Evolutionary conservation across 164 flowering plant species (phyloP).

Genomic region (Aristolochia contorta): DNA sequence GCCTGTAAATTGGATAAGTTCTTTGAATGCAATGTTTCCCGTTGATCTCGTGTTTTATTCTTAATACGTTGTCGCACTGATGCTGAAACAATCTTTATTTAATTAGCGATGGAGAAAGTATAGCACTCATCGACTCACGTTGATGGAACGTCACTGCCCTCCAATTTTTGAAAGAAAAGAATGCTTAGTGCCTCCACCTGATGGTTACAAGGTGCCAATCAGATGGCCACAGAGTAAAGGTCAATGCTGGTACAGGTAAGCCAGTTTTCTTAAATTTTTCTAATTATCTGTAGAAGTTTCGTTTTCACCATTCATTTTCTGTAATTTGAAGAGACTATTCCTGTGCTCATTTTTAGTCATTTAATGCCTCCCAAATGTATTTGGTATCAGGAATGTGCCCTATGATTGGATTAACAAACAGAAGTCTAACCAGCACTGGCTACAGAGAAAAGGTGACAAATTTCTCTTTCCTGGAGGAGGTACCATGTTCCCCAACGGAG

Average conservation of each 20-base stretch:
- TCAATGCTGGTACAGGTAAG: conserved; percentile 96
- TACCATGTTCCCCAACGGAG: conserved; percentile 96
- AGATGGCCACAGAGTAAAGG: conserved; percentile 89
- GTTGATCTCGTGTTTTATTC: too few relatives aligned
- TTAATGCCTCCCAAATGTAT: too few relatives aligned
- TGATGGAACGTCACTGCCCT: conserved; percentile 96
- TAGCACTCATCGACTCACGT: conserved; percentile 61
- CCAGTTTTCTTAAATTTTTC: background rate
- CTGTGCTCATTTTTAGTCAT: background rate
- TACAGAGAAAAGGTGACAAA: conserved; percentile 84
- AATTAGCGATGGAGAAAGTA: conserved; percentile 83
- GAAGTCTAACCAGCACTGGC: conserved; percentile 93
- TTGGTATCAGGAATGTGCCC: conserved; percentile 74
- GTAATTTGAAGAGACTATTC: background rate
- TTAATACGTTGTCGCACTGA: too few relatives aligned
- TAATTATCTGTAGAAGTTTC: background rate
- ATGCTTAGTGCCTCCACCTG: conserved; percentile 87
- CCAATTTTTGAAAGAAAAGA: conserved; percentile 79
- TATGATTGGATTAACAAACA: conserved; percentile 98
- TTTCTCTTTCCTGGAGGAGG: conserved; percentile 97
- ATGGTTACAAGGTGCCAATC: conserved; percentile 87
- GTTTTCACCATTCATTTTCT: background rate
- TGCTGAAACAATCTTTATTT: background rate
- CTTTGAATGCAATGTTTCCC: too few relatives aligned
- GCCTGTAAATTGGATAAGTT: too few relatives aligned